Evolutionary conservation across 805 yeast species (phyloP), one percentile per base, ranked within the genome.

Genomic region (Myxozyma kluyveri): DNA sequence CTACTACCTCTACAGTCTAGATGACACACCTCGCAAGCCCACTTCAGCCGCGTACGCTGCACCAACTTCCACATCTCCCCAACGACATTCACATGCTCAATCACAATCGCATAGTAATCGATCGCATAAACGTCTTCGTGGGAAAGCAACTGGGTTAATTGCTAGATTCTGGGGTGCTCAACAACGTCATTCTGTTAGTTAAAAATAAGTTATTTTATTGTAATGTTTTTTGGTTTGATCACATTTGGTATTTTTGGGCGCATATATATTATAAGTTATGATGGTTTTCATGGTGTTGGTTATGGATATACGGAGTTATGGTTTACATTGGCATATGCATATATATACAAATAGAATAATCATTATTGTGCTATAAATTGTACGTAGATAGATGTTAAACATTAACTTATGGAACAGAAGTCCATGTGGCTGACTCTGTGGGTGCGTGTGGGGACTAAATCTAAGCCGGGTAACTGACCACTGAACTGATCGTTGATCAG

Each of bases 141-240:
- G 49, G 26, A 47, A 41, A 39, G 60, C 60, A 6, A 41, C 60
- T 6, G 60, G 56, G 21, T 31, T 56, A 24, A 54, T 56, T 45
- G 60, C 60, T 12, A 56, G 53, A 50, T 56, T 56, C 18, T 53
- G 51, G 57, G 56, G 59, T 4, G 52, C 37, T n/a, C 59, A 47
- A 39, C 43, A 48, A 14, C 41, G 5, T 19, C 39, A 3, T 27
- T 29, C 10, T 33, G 38, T 35, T 40, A 29, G 12, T 24, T 22
- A 23, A 10, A 22, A 5, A 5, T 45, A 29, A 35, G 39, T 5
- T 35, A 17, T 35, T 35, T 35, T 17, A n/a, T 35, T 35, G 19
- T 31, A 31, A 12, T 12, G 39, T 35, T 35, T 35, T 35, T 17
- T 9, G 19, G 19, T 10, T 7, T 21, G 12, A n/a, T 35, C 6